Evolutionary conservation across 2,329 filamentous ascomycete species (phyloP).

Genomic region (Exophiala calicioides): DNA sequence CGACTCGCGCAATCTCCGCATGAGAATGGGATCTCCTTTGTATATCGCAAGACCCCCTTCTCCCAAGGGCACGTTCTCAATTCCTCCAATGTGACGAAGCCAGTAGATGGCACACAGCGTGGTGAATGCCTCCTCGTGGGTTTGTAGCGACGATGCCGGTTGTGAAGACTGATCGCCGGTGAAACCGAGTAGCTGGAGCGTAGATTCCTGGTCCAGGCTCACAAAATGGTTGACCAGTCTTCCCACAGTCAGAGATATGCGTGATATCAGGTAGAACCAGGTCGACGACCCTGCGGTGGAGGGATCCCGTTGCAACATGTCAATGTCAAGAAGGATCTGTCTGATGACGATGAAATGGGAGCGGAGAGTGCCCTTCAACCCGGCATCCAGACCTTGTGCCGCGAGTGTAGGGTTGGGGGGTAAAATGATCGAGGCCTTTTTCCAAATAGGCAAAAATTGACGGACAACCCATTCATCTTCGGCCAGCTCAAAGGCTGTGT

Average conservation of each 20-base stretch:
- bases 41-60: too few species aligned
- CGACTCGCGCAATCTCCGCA: too few species aligned
- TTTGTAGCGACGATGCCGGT: neutral
- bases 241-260: conserved; percentile 4
- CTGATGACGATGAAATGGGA: neutral
- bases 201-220: neutral
- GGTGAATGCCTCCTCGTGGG: conserved; percentile 1
- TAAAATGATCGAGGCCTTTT: neutral
- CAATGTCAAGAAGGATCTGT: neutral
- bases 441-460: conserved; percentile 4
- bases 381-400: conserved; percentile 2
- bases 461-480: conserved; percentile 5
- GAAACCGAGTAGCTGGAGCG: too few species aligned
- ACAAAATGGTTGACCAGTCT: conserved; percentile 5
- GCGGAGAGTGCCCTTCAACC: conserved; percentile 4
- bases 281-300: neutral
- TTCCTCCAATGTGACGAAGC: conserved; percentile 6
- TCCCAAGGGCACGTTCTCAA: conserved; percentile 1
- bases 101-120: conserved; percentile 7
- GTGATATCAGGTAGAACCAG: conserved; percentile 5
- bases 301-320: neutral
- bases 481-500: conserved; percentile 3
- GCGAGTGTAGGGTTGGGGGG: too few species aligned
- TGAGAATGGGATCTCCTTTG: too few species aligned
- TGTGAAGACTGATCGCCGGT: too few species aligned